These are phyloP conservation scores for Holtermanniella nyarrowii DNA, from an alignment of 768 basidiomycete species.

Conservation along the genomic window DNA sequence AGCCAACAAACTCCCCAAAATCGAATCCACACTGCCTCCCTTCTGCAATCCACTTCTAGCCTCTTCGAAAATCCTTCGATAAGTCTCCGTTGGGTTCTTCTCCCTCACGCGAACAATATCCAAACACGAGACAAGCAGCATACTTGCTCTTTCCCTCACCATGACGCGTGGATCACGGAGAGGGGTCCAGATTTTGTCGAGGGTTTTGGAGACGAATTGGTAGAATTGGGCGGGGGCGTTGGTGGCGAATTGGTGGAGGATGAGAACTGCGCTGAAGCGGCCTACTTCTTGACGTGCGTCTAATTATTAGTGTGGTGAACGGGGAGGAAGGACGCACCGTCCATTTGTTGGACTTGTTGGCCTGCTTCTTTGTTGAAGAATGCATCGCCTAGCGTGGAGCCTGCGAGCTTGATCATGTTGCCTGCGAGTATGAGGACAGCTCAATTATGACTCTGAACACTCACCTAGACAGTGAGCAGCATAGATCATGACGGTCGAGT, in stretches of 20 bases:
- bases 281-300: slow-evolving; percentile 70
- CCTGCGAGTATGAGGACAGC: slow-evolving; percentile 13
- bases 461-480: slow-evolving; percentile 85
- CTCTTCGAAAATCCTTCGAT: slow-evolving; percentile 76
- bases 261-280: slow-evolving; percentile 85
- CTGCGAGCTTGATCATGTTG: slow-evolving; percentile 69
- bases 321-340: slow-evolving; percentile 13
- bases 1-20: slow-evolving; percentile 84
- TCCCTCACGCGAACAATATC: slow-evolving; percentile 66
- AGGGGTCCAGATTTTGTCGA: slow-evolving; percentile 86
- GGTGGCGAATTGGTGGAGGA: slow-evolving; percentile 82
- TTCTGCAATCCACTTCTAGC: slow-evolving; percentile 67
- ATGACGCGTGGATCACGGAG: slow-evolving; percentile 78
- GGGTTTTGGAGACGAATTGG: slow-evolving; percentile 72
- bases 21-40: slow-evolving; percentile 68
- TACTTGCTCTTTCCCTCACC: slow-evolving; percentile 85
- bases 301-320: no score
- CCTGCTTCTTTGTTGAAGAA: slow-evolving; percentile 87
- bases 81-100: slow-evolving; percentile 55
- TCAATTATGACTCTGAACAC: slow-evolving; percentile 13
- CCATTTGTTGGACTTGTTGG: slow-evolving; percentile 67
- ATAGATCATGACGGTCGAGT: slow-evolving; percentile 85
- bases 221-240: slow-evolving; percentile 82
- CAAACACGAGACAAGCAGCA: slow-evolving; percentile 82
- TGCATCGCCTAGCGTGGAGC: slow-evolving; percentile 69